These are phyloP conservation scores for Aegilops tauschii DNA, from an alignment of 176 grass and related monocot genomes.

Conservation along the genomic window DNA sequence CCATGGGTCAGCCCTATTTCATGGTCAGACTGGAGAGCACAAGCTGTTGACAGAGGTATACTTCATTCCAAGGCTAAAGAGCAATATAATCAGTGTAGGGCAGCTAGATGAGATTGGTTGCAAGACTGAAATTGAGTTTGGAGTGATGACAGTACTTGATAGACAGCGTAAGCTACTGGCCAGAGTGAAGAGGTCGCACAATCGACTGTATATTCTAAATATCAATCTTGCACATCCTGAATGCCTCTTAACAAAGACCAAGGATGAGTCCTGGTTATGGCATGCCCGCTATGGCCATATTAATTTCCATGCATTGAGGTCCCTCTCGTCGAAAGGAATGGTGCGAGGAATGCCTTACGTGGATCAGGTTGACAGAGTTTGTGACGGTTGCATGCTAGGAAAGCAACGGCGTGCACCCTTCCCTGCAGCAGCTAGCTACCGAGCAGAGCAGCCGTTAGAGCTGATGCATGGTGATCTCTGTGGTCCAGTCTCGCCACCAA, in stretches of 20 bases:
- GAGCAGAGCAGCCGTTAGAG: not conserved
- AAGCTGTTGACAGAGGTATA: not conserved
- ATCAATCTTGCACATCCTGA: not conserved
- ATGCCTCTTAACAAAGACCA: not conserved
- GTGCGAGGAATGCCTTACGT: not conserved
- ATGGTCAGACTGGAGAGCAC: not conserved
- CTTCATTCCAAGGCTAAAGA: not conserved
- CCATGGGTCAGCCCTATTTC: not conserved
- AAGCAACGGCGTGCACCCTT: not conserved
- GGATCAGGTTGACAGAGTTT: not conserved
- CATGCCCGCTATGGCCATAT: not conserved
- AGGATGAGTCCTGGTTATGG: not conserved
- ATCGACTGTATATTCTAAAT: not conserved
- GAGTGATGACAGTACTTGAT: not conserved
- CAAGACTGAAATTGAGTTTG: not conserved
- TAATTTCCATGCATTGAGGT: not conserved
- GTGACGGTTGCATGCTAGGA: not conserved
- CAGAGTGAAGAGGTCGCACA: not conserved
- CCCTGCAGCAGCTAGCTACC: not conserved
- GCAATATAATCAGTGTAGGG: not conserved
- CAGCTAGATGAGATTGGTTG: not conserved
- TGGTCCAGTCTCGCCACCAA: not conserved
- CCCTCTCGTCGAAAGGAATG: not conserved
- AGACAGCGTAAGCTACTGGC: not conserved
- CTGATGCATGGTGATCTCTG: not conserved